phyloP scores from a whole-genome alignment of 2,329 filamentous ascomycete genomes.

The Stagonosporopsis cucurbitacearum region DNA sequence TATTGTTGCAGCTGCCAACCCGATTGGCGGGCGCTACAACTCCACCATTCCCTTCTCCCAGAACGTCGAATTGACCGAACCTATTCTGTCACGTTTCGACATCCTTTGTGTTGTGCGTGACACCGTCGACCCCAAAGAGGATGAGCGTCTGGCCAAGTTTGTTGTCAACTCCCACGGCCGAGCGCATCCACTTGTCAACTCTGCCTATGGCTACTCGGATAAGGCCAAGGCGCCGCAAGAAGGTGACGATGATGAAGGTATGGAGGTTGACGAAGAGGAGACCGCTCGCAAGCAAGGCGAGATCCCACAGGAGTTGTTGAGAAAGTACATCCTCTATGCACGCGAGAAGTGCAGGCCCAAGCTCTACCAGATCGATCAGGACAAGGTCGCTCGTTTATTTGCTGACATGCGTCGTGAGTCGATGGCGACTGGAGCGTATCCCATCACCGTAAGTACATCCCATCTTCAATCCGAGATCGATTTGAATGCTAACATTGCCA shows the following conservation, averaged over 20 bases:
- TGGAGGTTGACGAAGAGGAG: constrained; percentile 59
- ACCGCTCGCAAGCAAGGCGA: constrained; percentile 67
- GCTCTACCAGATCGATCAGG: constrained; percentile 96
- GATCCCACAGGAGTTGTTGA: constrained; percentile 86
- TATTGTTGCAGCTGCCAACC: constrained; percentile 95
- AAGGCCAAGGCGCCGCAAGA: constrained; percentile 32
- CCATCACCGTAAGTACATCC: constrained; percentile 79
- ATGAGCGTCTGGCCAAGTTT: constrained; percentile 91
- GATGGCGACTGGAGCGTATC: constrained; percentile 92
- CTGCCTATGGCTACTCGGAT: constrained; percentile 41
- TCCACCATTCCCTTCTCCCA: constrained; percentile 93
- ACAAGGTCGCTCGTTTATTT: constrained; percentile 93
- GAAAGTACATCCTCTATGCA: constrained; percentile 97
- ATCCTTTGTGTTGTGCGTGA: constrained; percentile 96
- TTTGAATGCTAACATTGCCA: constrained; percentile 49
- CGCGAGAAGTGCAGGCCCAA: constrained; percentile 88
- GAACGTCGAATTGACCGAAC: constrained; percentile 96
- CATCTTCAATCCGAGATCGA: background rate
- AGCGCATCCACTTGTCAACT: constrained; percentile 71
- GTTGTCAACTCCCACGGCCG: constrained; percentile 93
- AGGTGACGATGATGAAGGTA: constrained; percentile 55
- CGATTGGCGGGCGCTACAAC: constrained; percentile 95
- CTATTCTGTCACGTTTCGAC: constrained; percentile 96
- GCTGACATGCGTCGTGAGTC: constrained; percentile 95
- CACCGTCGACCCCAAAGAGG: constrained; percentile 88